phyloP scores from a whole-genome alignment of 2,329 filamentous ascomycete species.

The Helicocarpus griseus region DNA sequence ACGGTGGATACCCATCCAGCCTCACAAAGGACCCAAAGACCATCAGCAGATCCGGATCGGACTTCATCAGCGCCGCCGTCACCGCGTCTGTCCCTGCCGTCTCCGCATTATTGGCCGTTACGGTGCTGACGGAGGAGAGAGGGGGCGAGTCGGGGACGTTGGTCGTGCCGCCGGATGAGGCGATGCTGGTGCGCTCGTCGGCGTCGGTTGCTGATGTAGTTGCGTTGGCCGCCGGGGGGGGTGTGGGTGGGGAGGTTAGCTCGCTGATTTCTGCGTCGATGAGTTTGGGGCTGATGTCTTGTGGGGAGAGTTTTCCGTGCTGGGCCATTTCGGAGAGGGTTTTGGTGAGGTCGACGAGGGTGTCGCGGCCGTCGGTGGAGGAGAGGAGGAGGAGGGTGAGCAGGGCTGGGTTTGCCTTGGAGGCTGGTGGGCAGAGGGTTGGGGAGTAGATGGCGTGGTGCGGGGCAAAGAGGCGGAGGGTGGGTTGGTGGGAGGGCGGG shows the following conservation, averaged over 20 bases:
- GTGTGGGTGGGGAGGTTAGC: constrained; percentile 26
- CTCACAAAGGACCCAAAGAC: constrained; percentile 77
- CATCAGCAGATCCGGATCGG: constrained; percentile 81
- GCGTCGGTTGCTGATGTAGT: background rate
- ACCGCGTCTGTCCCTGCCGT: constrained; percentile 4
- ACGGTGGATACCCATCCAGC: constrained; percentile 86
- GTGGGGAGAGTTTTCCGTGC: constrained; percentile 66
- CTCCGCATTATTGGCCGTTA: no score
- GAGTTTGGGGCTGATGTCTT: constrained; percentile 75
- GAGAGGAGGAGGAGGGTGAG: constrained; percentile 70
- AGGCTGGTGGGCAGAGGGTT: constrained; percentile 11
- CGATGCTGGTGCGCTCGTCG: background rate
- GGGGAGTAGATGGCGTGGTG: constrained; percentile 46
- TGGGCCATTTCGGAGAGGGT: constrained; percentile 94
- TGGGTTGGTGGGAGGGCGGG: constrained; percentile 51
- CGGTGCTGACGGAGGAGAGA: constrained; percentile 18
- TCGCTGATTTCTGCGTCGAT: constrained; percentile 79
- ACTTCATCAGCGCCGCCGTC: constrained; percentile 48
- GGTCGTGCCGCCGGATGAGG: background rate
- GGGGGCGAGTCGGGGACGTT: constrained; percentile 10
- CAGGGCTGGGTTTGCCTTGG: constrained; percentile 18
- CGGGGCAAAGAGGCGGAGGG: constrained; percentile 62
- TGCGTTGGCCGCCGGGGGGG: constrained; percentile 2
- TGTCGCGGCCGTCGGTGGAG: constrained; percentile 80
- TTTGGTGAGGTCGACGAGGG: constrained; percentile 88